phyloP scores from a whole-genome alignment of 2,329 filamentous ascomycete species.

The Fusarium azukiicola region DNA sequence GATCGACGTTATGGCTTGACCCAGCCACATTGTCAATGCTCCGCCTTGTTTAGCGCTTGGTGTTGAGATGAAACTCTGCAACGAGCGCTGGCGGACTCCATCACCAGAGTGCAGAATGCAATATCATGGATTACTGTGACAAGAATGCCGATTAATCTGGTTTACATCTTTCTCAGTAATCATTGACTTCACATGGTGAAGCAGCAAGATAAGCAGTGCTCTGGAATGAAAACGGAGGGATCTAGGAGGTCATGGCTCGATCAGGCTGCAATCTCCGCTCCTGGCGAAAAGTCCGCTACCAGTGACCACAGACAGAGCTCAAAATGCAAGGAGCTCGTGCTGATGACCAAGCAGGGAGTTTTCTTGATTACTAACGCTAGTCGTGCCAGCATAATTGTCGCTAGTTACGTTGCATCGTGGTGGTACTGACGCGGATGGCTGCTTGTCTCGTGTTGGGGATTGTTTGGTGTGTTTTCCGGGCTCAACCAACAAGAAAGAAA shows the following conservation, averaged over 20 bases:
- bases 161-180: no score
- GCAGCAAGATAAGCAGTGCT: neutral
- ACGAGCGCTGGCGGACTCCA: neutral
- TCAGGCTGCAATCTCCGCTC: neutral
- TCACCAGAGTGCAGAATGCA: neutral
- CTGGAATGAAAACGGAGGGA: neutral
- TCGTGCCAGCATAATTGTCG: no score
- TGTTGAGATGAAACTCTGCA: constrained; percentile 9
- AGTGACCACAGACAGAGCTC: no score
- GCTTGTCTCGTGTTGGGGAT: neutral
- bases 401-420: neutral
- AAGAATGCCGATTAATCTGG: no score
- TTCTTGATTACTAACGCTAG: no score
- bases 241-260: neutral
- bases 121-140: neutral
- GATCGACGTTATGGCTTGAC: neutral
- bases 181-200: no score
- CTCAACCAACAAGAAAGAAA: no score
- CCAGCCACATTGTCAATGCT: neutral
- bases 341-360: no score
- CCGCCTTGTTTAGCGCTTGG: constrained; percentile 2
- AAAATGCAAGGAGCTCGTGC: no score
- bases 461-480: no score
- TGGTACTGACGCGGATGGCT: neutral
- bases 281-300: neutral